Evolutionary conservation across 257 asterid genomes (phyloP), one percentile per base, ranked within the genome.

Genomic region (Solanum dulcamara): DNA sequence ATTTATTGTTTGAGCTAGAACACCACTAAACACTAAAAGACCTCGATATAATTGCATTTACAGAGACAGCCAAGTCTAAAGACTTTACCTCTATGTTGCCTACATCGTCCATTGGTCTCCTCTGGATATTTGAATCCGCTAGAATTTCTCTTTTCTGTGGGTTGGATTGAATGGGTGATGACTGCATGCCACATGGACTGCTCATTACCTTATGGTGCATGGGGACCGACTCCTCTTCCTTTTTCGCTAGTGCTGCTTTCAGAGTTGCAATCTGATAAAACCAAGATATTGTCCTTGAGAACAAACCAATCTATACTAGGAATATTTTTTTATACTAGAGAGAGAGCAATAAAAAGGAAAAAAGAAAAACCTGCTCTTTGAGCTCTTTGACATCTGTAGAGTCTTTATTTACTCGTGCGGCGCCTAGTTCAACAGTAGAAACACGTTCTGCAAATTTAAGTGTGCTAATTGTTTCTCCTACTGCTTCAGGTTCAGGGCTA

Each of bases 371-470:
- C 98, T 95, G 99, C 86, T 95, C 98, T 89, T 90, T 95, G 72
- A 97, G 98, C 88, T 94, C 99, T 90, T 95, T 97, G 83, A 92
- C 97, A 86, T 97, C 98, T 50, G 94, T 5, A 35, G 94, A 88
- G 84, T 94, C 97, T 90, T 91, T 97, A 88, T 97, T 97, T 77
- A 94, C 98, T 55, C 92, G 94, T 3, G 99, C 99, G 86, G 99
- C 98, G 37, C 99, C 99, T 81, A 97, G 99, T 91, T 97, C 99
- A 53, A 97, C 99, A 22, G 96, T 92, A 50, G 99, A 94, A 22
- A 97, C 99, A 20, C 98, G 98, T 92, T 97, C 99, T 51, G 99
- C 99, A 90, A 97, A 97, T 87, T 97, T 97, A 28, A 97, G 97
- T 17, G 99, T 97, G 84, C 98, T 95, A 80, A 97, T 91, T 37